phyloP scores from a whole-genome alignment of 352 stramenopile species.

The Pythium angustatum region DNA sequence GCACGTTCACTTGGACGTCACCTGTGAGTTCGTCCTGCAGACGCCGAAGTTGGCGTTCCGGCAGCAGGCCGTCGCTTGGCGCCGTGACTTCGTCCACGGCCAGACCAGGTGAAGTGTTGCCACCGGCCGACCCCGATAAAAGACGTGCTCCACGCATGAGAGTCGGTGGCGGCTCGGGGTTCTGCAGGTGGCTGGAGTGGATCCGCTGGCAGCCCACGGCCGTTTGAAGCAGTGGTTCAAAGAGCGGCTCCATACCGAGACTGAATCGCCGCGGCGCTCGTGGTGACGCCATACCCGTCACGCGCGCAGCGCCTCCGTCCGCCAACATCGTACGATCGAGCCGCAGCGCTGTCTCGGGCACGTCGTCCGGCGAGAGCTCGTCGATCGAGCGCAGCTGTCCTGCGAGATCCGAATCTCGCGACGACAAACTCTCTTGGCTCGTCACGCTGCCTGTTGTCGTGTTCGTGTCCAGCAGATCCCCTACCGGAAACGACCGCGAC shows the following conservation, averaged over 20 bases:
- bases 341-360: slow-evolving; percentile 24
- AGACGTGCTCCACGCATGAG: slow-evolving; percentile 9
- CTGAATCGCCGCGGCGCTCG: slow-evolving; percentile 41
- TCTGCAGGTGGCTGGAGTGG: slow-evolving; percentile 5
- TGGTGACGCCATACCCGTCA: slow-evolving; percentile 17
- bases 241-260: slow-evolving; percentile 72
- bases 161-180: not conserved
- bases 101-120: slow-evolving; percentile 3
- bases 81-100: slow-evolving; percentile 12
- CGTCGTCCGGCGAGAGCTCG: slow-evolving; percentile 24
- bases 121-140: slow-evolving; percentile 16
- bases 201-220: slow-evolving; percentile 69
- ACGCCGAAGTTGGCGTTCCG: slow-evolving; percentile 37
- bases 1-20: slow-evolving; percentile 21
- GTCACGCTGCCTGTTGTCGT: slow-evolving; percentile 13
- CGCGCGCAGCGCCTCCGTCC: not conserved
- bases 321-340: slow-evolving; percentile 3
- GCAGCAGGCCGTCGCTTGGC: slow-evolving; percentile 11
- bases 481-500: not conserved
- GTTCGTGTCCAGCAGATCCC: no score
- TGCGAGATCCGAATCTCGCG: slow-evolving; percentile 2
- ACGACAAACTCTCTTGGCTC: slow-evolving; percentile 23
- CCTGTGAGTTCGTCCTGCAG: slow-evolving; percentile 53
- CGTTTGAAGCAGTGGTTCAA: slow-evolving; percentile 69
- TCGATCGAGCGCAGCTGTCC: slow-evolving; percentile 22